Percentiles rank a stretch among this genome's conserved stretches.
Evolutionary conservation across 116 monocot species (phyloP).

Genomic region (Trichopus zeylanicus): DNA sequence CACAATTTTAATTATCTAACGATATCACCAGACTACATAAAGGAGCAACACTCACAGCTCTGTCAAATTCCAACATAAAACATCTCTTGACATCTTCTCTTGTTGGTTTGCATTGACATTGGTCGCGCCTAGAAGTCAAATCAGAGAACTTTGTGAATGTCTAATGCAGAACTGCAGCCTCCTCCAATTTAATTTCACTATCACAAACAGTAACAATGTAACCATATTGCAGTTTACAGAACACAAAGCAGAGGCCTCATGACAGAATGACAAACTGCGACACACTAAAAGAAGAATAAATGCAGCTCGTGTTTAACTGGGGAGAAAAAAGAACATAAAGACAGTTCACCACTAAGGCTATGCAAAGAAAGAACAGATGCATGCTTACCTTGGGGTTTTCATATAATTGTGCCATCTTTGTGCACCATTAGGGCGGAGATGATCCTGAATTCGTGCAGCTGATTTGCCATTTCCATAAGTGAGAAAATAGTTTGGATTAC

Average conservation of each 20-base stretch:
- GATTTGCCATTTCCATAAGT: conserved; percentile 99
- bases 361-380: not conserved
- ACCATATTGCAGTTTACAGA: too few relatives aligned
- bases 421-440: conserved; percentile 96
- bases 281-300: too few relatives aligned
- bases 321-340: not conserved
- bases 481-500: conserved; percentile 94
- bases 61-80: conserved; percentile 96
- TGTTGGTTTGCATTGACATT: conserved; percentile 96
- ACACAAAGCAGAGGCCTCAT: too few relatives aligned
- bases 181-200: conserved; percentile 93
- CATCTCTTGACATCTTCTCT: conserved; percentile 97
- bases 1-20: too few relatives aligned
- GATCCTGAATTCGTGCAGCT: conserved; percentile 84
- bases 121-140: conserved; percentile 87
- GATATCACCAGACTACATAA: too few relatives aligned
- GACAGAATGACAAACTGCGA: too few relatives aligned
- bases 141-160: conserved; percentile 96
- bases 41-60: conserved; percentile 50
- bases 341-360: not conserved
- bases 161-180: conserved; percentile 91
- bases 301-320: too few relatives aligned
- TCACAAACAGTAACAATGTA: not conserved
- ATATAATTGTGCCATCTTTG: conserved; percentile 99
- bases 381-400: conserved; percentile 88